Evolutionary conservation across 257 asterid species (phyloP).

Genomic region (Ocimum tenuiflorum): DNA sequence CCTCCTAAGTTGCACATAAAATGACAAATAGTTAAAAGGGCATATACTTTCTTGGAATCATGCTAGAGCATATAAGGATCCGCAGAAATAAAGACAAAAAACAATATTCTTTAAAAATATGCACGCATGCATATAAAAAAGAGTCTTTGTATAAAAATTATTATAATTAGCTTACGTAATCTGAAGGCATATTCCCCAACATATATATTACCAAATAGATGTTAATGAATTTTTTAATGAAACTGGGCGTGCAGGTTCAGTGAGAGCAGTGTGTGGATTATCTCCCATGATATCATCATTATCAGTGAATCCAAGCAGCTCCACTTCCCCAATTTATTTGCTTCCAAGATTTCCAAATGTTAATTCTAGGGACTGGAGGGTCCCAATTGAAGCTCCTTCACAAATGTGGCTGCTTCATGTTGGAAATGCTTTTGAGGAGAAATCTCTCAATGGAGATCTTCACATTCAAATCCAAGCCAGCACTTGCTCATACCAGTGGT

Average conservation of each 20-base stretch:
- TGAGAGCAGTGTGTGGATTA: constrained; percentile 82
- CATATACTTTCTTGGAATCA: constrained; percentile 7
- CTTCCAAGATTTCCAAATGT: constrained; percentile 56
- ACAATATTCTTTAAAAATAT: not conserved
- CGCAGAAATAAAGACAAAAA: not conserved
- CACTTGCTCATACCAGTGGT: constrained; percentile 86
- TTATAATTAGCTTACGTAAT: no score
- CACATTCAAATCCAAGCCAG: constrained; percentile 73
- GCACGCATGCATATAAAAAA: no score
- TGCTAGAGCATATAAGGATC: not conserved
- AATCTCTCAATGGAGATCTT: constrained; percentile 34
- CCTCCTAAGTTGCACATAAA: constrained; percentile 6
- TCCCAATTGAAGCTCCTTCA: constrained; percentile 87
- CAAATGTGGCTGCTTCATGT: constrained; percentile 91
- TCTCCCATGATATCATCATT: constrained; percentile 94
- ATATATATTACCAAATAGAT: no score
- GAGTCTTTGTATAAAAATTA: no score
- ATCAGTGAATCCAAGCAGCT: constrained; percentile 77
- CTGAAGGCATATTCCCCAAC: no score
- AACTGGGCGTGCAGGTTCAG: constrained; percentile 69
- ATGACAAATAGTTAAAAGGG: not conserved
- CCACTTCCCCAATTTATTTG: constrained; percentile 75
- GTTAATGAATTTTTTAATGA: no score
- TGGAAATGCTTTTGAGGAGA: constrained; percentile 75
- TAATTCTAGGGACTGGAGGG: constrained; percentile 57